Base-by-base conservation (phyloP, 768 basidiomycete genomes). In the Pleurotus djamor region DNA sequence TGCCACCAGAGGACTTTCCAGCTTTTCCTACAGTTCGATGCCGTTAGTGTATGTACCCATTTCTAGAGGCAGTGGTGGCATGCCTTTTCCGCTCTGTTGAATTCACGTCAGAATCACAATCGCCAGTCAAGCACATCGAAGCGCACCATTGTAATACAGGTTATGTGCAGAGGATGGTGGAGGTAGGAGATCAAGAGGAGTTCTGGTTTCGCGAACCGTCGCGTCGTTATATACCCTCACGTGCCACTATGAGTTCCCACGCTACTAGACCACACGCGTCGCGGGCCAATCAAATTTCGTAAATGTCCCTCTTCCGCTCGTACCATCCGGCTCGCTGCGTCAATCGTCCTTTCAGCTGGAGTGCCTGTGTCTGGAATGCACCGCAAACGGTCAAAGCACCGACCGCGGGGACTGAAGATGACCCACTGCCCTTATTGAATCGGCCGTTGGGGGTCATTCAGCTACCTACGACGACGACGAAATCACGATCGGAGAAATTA, bases 381-480 rank as follows among this genome's bases (percentile, higher is more conserved):
- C 13, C 54, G 6, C 59, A 54, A 17, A 6, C 37, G 7, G 28
- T 52, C 5, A 28, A 41, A 14, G 37, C 43, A 14, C 28, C 57
- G 28, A 59, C 56, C 3, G 52, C 67, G 3, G 60, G 63, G 21
- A 62, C 60, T 4, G 68, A 67, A 51, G 58, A 62, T 21, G 58
- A 61, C 35, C 66, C 65, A 4, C 59, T 81, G 34, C 70, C 69
- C 41, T 71, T 74, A 28, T 72, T 92, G 33, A 79, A 76, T 58
- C 74, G 90, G 17, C 92, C 95, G 7, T 75, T 96, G 8, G 95
- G 95, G n/a, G 81, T 95, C 37, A 73, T 75, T 44, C 83, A 88
- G 58, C 77, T 79, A 21, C 95, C 94, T 0, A 82, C 80, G 5
- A 84, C 89, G 6, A 69, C 80, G 10, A 68, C 71, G 44, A 85